Conservation (phyloP, 2,329 filamentous ascomycete species). For the Beauveria asiatica region DNA sequence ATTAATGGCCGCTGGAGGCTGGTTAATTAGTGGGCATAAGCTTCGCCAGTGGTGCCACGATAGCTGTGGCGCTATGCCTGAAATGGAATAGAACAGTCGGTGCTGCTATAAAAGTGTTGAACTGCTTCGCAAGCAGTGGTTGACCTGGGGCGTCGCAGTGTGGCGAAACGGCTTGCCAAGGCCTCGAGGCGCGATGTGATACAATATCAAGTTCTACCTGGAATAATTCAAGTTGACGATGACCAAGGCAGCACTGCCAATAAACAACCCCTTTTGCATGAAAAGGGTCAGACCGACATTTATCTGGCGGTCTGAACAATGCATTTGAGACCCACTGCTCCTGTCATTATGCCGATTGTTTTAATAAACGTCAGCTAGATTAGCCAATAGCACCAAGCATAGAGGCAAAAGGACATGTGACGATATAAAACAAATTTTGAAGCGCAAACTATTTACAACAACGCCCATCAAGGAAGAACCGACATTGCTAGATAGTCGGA, state of each 20-base stretch:
- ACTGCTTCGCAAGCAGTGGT: background rate
- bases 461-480: no score
- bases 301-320: slow-evolving; percentile 9
- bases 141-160: no score
- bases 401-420: no score
- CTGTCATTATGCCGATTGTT: slow-evolving; percentile 10
- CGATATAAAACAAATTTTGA: no score
- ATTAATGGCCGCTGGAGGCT: background rate
- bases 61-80: background rate
- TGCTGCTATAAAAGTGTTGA: background rate
- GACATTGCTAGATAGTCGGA: no score
- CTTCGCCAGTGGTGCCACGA: slow-evolving; percentile 5
- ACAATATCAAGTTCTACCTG: no score
- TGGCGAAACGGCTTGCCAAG: no score
- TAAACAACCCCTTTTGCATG: background rate
- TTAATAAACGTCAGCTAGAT: background rate
- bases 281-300: background rate
- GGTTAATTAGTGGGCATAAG: background rate
- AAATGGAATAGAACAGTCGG: background rate
- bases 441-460: no score
- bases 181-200: no score
- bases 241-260: background rate
- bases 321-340: slow-evolving; percentile 34
- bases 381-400: no score
- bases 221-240: background rate